These are phyloP conservation scores for Stephanodiscus minutulus DNA, from an alignment of 108 stramenopile genomes.

Conservation along the genomic window DNA sequence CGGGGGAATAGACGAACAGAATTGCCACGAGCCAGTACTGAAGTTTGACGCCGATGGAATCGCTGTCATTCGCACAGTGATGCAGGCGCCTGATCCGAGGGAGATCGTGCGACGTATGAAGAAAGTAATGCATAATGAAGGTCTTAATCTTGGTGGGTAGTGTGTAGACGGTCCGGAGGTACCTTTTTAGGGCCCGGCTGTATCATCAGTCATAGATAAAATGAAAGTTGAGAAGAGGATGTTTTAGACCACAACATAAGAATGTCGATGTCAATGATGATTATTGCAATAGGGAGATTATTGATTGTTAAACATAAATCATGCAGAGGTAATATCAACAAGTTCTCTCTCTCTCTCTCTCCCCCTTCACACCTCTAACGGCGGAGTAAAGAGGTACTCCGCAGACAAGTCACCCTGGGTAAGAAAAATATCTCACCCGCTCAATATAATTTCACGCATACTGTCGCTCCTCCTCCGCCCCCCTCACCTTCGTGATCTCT, in stretches of 20 bases:
- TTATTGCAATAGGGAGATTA: neutral
- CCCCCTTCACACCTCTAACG: neutral
- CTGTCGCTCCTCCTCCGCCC: slow-evolving; percentile 43
- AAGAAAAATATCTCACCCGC: neutral
- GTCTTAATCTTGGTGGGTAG: neutral
- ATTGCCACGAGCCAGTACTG: slow-evolving; percentile 68
- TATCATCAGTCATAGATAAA: neutral
- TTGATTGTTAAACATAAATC: neutral
- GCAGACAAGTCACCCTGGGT: neutral
- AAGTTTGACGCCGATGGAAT: slow-evolving; percentile 74
- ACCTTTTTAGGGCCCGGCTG: too few relatives aligned
- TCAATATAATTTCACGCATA: slow-evolving; percentile 21
- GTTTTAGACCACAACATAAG: too few relatives aligned
- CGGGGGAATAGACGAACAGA: slow-evolving; percentile 76
- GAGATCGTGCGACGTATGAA: slow-evolving; percentile 45
- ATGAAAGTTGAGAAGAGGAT: too few relatives aligned
- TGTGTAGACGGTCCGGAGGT: neutral
- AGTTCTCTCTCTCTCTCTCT: slow-evolving; percentile 3
- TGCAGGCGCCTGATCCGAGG: slow-evolving; percentile 63
- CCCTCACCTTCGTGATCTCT: slow-evolving; percentile 66
- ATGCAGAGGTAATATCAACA: neutral
- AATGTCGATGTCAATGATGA: too few relatives aligned
- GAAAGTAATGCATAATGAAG: slow-evolving; percentile 37
- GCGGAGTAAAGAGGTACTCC: neutral
- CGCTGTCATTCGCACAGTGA: slow-evolving; percentile 75